These are phyloP conservation scores for Scheffersomyces parashehatae DNA, from an alignment of 1,139 yeast species.

Conservation along the genomic window DNA sequence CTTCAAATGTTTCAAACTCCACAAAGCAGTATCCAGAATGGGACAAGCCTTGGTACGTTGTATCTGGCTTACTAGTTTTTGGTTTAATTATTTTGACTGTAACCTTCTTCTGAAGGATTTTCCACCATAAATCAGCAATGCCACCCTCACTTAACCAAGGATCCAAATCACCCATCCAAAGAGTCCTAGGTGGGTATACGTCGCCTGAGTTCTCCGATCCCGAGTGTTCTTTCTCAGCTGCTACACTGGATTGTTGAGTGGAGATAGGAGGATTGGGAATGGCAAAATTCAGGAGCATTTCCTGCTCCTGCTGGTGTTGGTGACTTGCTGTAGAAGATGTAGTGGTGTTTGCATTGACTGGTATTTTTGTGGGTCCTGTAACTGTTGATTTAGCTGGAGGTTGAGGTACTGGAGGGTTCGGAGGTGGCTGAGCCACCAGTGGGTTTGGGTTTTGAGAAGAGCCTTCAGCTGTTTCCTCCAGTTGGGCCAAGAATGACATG, in stretches of 20 bases:
- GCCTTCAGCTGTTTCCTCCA: no score
- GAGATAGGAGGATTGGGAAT: constrained; percentile 47
- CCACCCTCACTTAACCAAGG: constrained; percentile 69
- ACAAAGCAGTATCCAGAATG: constrained; percentile 78
- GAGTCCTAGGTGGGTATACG: constrained; percentile 48
- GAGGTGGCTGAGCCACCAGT: not conserved
- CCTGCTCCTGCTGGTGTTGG: constrained; percentile 49
- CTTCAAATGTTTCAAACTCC: constrained; percentile 62
- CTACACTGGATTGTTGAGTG: constrained; percentile 34
- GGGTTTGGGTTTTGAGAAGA: no score
- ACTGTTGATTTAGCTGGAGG: not conserved
- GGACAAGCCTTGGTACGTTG: constrained; percentile 29
- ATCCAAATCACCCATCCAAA: constrained; percentile 83
- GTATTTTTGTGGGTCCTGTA: constrained; percentile 1
- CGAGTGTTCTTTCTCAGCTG: constrained; percentile 13
- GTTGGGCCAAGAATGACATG: no score
- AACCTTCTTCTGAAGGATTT: constrained; percentile 40
- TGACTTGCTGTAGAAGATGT: constrained; percentile 42
- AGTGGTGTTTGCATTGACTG: constrained; percentile 7
- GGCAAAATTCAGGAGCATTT: constrained; percentile 39
- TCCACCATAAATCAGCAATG: constrained; percentile 62
- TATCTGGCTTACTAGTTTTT: constrained; percentile 29
- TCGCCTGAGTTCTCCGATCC: constrained; percentile 5
- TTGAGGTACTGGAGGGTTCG: not conserved
- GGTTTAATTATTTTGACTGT: constrained; percentile 57